Evolutionary conservation across 2,329 filamentous ascomycete species (phyloP).

Genomic region (Neofusicoccum cordaticola): DNA sequence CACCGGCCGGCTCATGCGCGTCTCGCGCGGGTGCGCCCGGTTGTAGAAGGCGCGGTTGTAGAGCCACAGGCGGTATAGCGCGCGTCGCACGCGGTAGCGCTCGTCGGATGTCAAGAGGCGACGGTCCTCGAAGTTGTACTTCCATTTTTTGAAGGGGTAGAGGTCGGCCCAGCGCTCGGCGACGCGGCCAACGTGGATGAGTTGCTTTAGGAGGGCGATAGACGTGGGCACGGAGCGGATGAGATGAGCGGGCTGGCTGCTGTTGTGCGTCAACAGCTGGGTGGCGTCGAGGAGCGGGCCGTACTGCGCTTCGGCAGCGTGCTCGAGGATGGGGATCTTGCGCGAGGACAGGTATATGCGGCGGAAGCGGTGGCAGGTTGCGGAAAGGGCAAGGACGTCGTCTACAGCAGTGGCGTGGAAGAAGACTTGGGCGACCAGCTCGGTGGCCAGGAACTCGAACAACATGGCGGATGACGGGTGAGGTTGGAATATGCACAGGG

Average conservation of each 20-base stretch:
- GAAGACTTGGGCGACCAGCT: conserved; percentile 58
- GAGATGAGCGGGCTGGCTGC: conserved; percentile 57
- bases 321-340: conserved; percentile 53
- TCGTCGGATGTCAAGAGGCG: conserved; percentile 52
- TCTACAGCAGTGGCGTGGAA: conserved; percentile 51
- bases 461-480: conserved; percentile 44
- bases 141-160: conserved; percentile 65
- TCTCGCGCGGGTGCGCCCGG: conserved; percentile 48
- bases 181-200: conserved; percentile 53
- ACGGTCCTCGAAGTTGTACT: conserved; percentile 53
- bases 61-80: conserved; percentile 61
- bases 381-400: conserved; percentile 54
- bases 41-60: conserved; percentile 59
- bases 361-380: conserved; percentile 55
- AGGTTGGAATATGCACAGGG: not conserved
- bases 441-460: conserved; percentile 56
- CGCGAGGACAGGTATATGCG: conserved; percentile 53
- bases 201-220: conserved; percentile 54
- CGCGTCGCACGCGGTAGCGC: conserved; percentile 52
- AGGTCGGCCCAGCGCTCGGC: conserved; percentile 59
- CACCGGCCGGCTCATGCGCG: conserved; percentile 46
- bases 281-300: conserved; percentile 58
- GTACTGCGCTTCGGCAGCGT: conserved; percentile 54
- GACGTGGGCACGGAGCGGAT: conserved; percentile 54
- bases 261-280: conserved; percentile 60